phyloP scores from a whole-genome alignment of 2,329 filamentous ascomycete species.

The Fusarium duplospermum region DNA sequence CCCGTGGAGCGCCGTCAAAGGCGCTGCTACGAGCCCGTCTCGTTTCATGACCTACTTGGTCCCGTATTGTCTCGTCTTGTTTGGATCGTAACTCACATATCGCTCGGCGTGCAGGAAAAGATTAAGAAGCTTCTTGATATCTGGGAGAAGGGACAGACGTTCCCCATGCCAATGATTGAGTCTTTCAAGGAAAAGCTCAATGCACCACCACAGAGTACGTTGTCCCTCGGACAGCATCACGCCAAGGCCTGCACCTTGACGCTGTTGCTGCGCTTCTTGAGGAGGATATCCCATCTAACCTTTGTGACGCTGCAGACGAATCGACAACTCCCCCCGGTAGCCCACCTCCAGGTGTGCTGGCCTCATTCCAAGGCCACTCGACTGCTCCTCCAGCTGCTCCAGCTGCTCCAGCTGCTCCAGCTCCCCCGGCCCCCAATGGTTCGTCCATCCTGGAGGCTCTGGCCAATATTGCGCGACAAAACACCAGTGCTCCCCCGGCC shows the following conservation, averaged over 20 bases:
- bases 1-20: slow-evolving; percentile 26
- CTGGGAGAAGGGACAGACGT: slow-evolving; percentile 96
- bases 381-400: slow-evolving; percentile 45
- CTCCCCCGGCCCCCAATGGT: slow-evolving; percentile 56
- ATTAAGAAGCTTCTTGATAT: slow-evolving; percentile 94
- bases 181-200: slow-evolving; percentile 86
- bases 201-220: slow-evolving; percentile 74
- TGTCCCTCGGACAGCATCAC: slow-evolving; percentile 12
- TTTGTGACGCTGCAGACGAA: slow-evolving; percentile 61
- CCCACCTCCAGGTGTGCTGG: slow-evolving; percentile 61
- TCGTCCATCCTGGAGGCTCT: slow-evolving; percentile 81
- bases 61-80: slow-evolving; percentile 20
- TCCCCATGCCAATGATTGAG: slow-evolving; percentile 81
- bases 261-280: slow-evolving; percentile 3
- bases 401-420: slow-evolving; percentile 52
- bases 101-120: slow-evolving; percentile 80
- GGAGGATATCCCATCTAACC: slow-evolving; percentile 52
- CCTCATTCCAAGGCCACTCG: slow-evolving; percentile 50
- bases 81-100: slow-evolving; percentile 54
- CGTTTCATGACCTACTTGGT: slow-evolving; percentile 34
- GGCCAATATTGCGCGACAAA: slow-evolving; percentile 84
- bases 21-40: slow-evolving; percentile 16
- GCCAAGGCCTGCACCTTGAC: background rate
- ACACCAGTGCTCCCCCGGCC: slow-evolving; percentile 62
- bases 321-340: slow-evolving; percentile 79